phyloP scores from a whole-genome alignment of 805 yeast species.

The Blastobotrys attinorum region DNA sequence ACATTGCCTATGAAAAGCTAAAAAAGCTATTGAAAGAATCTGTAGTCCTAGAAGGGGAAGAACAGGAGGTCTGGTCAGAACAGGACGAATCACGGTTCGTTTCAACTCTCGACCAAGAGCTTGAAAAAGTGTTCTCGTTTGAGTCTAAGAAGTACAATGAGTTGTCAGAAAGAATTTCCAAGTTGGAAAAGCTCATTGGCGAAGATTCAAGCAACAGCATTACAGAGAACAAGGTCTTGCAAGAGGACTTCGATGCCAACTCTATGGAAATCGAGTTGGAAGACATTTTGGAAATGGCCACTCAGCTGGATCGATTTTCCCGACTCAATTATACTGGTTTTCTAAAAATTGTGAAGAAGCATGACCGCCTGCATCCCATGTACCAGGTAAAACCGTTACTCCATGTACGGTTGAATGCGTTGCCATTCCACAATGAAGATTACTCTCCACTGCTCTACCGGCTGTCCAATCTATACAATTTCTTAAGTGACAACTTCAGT shows the following conservation, averaged over 20 bases:
- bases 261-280: conserved; percentile 65
- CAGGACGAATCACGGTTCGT: conserved; percentile 78
- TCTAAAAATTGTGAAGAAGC: conserved; percentile 89
- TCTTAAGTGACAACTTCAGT: conserved; percentile 62
- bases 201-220: conserved; percentile 9
- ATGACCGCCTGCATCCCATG: conserved; percentile 79
- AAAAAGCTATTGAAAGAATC: conserved; percentile 70
- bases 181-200: conserved; percentile 54
- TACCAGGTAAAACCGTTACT: conserved; percentile 87
- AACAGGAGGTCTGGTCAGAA: conserved; percentile 61
- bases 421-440: conserved; percentile 93
- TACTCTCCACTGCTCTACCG: conserved; percentile 85
- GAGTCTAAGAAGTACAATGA: conserved; percentile 64
- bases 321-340: conserved; percentile 93
- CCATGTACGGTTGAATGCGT: conserved; percentile 74
- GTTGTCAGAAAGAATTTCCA: conserved; percentile 55
- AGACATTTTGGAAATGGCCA: conserved; percentile 62
- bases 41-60: conserved; percentile 20
- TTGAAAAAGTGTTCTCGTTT: conserved; percentile 89
- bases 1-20: conserved; percentile 82
- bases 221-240: conserved; percentile 21
- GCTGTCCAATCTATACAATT: conserved; percentile 66
- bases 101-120: conserved; percentile 64
- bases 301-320: conserved; percentile 82
- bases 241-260: conserved; percentile 38